Percentiles rank a stretch among this genome's conserved stretches.
These are phyloP conservation scores for Solanum peruvianum DNA, from an alignment of 257 asterid species.

Conservation along the genomic window DNA sequence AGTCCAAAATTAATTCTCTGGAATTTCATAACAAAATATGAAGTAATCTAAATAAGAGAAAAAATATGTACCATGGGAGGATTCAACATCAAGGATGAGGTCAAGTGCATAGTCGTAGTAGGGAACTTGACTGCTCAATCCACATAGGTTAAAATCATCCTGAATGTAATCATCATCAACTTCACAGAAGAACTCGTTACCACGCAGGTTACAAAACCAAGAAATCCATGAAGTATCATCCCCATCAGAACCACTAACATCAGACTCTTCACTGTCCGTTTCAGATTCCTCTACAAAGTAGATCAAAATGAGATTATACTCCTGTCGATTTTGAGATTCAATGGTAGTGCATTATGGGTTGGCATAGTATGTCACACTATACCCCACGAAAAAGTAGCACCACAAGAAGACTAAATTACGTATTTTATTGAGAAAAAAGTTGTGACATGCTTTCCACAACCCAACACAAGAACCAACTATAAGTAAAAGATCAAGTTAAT, in stretches of 20 bases:
- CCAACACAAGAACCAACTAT: not conserved
- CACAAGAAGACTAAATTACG: not conserved
- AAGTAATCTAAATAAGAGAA: not conserved
- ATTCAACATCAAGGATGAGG: slow-evolving; percentile 84
- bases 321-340: not conserved
- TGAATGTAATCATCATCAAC: slow-evolving; percentile 98
- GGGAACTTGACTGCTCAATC: slow-evolving; percentile 96
- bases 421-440: not conserved
- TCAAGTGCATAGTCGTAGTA: slow-evolving; percentile 96
- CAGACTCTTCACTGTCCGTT: slow-evolving; percentile 94
- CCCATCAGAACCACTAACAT: slow-evolving; percentile 95
- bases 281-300: slow-evolving; percentile 78
- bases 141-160: slow-evolving; percentile 92
- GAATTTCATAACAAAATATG: not conserved
- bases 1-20: not conserved
- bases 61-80: slow-evolving; percentile 70
- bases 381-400: not conserved
- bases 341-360: not conserved
- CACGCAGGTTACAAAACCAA: slow-evolving; percentile 97
- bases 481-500: not conserved
- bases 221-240: slow-evolving; percentile 98
- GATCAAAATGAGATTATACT: not conserved
- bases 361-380: not conserved
- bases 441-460: not conserved
- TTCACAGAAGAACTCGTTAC: slow-evolving; percentile 94